Evolutionary conservation across 345 rosid genomes (phyloP).

Genomic region (Lagerstroemia speciosa): DNA sequence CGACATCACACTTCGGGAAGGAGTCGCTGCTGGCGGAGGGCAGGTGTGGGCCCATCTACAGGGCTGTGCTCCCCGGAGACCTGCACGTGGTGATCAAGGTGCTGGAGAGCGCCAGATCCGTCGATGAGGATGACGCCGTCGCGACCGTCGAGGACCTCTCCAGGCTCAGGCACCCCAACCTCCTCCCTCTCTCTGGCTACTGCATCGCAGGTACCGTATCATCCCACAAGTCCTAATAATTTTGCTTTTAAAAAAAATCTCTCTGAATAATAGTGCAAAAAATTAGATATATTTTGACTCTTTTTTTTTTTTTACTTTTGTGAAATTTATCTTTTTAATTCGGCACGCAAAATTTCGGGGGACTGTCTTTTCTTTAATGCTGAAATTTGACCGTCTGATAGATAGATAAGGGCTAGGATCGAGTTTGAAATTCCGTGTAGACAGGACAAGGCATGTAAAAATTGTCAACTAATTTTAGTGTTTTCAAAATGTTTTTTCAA

Average conservation of each 20-base stretch:
- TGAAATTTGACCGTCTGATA: too few relatives aligned
- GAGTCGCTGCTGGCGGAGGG: slow-evolving; percentile 81
- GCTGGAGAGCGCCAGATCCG: slow-evolving; percentile 55
- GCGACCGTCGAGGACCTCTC: slow-evolving; percentile 52
- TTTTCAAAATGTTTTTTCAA: too few relatives aligned
- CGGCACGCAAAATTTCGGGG: too few relatives aligned
- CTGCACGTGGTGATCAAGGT: slow-evolving; percentile 91
- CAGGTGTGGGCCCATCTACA: slow-evolving; percentile 67
- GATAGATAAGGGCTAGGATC: too few relatives aligned
- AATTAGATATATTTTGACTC: not conserved
- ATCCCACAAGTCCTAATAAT: not conserved
- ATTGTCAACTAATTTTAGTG: too few relatives aligned
- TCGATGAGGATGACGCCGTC: slow-evolving; percentile 41
- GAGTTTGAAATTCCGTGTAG: not conserved
- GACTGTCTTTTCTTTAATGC: too few relatives aligned
- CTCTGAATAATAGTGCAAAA: not conserved
- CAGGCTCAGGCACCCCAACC: slow-evolving; percentile 76
- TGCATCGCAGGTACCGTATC: slow-evolving; percentile 73
- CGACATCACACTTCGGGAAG: slow-evolving; percentile 86
- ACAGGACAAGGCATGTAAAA: too few relatives aligned
- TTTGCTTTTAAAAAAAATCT: too few relatives aligned
- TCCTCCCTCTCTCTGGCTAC: slow-evolving; percentile 71
- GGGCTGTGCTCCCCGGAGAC: slow-evolving; percentile 79
- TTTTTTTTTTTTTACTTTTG: too few relatives aligned
- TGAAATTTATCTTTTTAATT: too few relatives aligned